Evolutionary conservation across 768 basidiomycete species (phyloP), one percentile per base, ranked within the genome.

Genomic region (Fistulinella prunicolor): DNA sequence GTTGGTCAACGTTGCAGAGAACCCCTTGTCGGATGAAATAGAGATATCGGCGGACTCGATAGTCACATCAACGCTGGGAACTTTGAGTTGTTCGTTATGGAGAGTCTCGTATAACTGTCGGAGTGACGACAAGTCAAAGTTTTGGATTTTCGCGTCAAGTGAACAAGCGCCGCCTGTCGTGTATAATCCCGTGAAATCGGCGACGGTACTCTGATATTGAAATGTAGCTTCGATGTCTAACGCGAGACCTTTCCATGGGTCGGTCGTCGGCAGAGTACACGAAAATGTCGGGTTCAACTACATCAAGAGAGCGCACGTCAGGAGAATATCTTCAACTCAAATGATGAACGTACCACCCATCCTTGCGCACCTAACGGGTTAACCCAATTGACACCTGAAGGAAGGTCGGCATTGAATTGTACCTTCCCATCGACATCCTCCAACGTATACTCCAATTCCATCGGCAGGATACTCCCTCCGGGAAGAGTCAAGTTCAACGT

Each of bases 201-300:
- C 13, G n/a, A 38, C 10, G 5, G 47, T 21, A 2, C 28, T 23
- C 22, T 43, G 42, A 38, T 49, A 43, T 19, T 38, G 41, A 21
- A 49, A 30, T 6, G 17, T 6, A 21, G 47, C 42, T 24, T 34
- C 22, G 21, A 49, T 23, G 36, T 49, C 36, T 16, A 49, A 24
- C 12, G 26, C 17, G n/a, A 49, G 28, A 21, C 9, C 29, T 5
- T 49, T 49, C 47, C 47, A 49, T 7, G 47, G 40, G 23, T 49
- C 36, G 12, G 40, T 21, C 10, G 40, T 9, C 20, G 36, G 41
- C n/a, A 49, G 12, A 17, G 2, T 38, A 6, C 17, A 17, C 1
- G 41, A 49, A 43, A 49, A 49, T 4, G 26, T 42, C 10, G 47
- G 40, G n/a, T 49, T 49, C 28, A 49, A 30, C 47, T 49, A 32